These are phyloP conservation scores for Candida peoriensis DNA, from an alignment of 805 yeast species.

Conservation along the genomic window DNA sequence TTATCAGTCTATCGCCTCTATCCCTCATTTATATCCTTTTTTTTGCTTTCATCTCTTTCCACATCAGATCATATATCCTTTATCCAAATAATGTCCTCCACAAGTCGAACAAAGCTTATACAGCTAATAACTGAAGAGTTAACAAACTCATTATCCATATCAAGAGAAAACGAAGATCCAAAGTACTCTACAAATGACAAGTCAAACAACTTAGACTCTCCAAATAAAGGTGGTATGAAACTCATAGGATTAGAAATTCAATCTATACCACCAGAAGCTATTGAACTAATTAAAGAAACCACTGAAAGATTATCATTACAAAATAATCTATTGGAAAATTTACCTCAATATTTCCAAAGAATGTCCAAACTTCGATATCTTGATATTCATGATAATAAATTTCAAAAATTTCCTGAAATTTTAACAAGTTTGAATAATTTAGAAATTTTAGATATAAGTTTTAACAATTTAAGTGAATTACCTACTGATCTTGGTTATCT, in stretches of 20 bases:
- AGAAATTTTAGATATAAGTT: constrained; percentile 63
- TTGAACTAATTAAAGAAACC: constrained; percentile 29
- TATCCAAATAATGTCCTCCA: too few species aligned
- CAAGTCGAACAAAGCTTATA: not conserved
- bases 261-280: constrained; percentile 31
- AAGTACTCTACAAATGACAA: not conserved
- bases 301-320: constrained; percentile 52
- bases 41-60: too few species aligned
- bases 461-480: constrained; percentile 44
- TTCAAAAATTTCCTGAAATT: constrained; percentile 48
- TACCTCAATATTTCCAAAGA: constrained; percentile 44
- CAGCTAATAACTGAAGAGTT: not conserved
- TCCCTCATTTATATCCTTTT: too few species aligned
- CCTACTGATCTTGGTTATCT: constrained; percentile 40
- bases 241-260: not conserved
- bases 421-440: constrained; percentile 35
- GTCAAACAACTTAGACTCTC: too few species aligned
- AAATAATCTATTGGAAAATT: constrained; percentile 39
- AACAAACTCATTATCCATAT: not conserved
- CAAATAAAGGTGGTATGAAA: constrained; percentile 1
- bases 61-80: too few species aligned
- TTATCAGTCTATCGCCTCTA: too few species aligned
- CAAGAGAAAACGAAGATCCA: not conserved
- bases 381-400: constrained; percentile 59
- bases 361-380: constrained; percentile 48